Base-by-base conservation (phyloP, 768 basidiomycete genomes). In the Boletus tylopilopsis region DNA sequence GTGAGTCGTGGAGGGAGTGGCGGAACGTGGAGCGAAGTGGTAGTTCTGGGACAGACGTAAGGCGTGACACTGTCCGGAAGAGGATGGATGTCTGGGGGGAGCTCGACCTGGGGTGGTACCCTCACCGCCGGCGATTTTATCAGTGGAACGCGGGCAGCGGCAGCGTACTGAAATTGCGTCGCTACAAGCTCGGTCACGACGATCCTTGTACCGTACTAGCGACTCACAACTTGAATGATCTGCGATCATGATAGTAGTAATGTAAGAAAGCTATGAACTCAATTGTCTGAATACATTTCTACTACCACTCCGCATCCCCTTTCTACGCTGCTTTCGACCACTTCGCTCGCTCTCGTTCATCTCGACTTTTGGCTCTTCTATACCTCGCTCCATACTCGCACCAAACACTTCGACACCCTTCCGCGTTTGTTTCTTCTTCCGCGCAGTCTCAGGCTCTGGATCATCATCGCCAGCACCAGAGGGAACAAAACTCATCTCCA, bases 121-220 rank as follows among this genome's bases (percentile, higher is more conserved):
- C 92, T 84, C 16, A 96, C 77, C 51, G 90, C 90, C 0, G 94
- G 95, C 3, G 90, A 91, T 69, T 94, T 90, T 68, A 96, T 95
- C 39, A 98, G 72, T 0, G 94, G 94, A 2, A 93, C 84, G 43
- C 75, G 76, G 4, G 82, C 75, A 16, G 83, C 87, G 1, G 88
- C 80, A 0, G 84, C 78, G 64, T 95, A 95, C 56, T 91, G 91
- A 6, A 86, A 84, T 77, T 72, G 58, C 15, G 53, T 54, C 18
- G 49, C 61, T 58, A 37, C 40, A 15, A 25, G 3, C 30, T n/a
- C 11, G 9, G 39, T 18, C 19, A 4, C 16, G 21, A 30, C 2
- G 25, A 18, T 40, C 18, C 7, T 34, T 24, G 32, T 19, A 12
- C 12, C 21, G n/a, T n/a, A n/a, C n/a, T n/a, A 16, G 15, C 22